Conservation (phyloP, 257 asterid species). For the Datura wrightii region DNA sequence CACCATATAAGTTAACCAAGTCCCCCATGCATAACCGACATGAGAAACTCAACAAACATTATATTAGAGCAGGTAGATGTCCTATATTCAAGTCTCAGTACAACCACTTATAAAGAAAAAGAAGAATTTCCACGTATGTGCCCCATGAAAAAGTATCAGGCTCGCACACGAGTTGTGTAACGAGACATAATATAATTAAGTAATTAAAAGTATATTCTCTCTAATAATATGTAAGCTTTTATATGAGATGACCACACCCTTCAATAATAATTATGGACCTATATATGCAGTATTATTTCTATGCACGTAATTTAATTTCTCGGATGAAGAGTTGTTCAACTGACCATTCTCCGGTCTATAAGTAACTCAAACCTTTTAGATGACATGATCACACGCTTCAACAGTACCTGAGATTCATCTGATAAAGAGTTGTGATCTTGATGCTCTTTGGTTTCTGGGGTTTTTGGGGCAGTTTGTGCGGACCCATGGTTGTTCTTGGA, state of each 20-base stretch:
- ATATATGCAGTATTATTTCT: not conserved
- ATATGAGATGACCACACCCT: not conserved
- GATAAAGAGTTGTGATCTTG: slow-evolving; percentile 36
- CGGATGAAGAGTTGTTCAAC: not conserved
- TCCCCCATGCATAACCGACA: too few relatives aligned
- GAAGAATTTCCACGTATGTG: not conserved
- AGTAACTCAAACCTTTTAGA: not conserved
- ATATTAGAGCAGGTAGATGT: not conserved
- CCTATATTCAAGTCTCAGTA: not conserved
- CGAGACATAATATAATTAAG: too few relatives aligned
- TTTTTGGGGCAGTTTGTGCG: slow-evolving; percentile 19
- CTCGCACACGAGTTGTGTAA: not conserved
- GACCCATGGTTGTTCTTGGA: slow-evolving; percentile 30
- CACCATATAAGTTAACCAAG: too few relatives aligned
- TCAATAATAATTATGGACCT: not conserved
- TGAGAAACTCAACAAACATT: too few relatives aligned
- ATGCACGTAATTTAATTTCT: not conserved
- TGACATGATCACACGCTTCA: not conserved
- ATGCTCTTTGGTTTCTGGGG: slow-evolving; percentile 33
- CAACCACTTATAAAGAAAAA: not conserved
- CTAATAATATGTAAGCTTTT: too few relatives aligned
- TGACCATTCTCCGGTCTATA: not conserved
- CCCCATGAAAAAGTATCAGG: too few relatives aligned
- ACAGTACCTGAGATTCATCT: slow-evolving; percentile 49
- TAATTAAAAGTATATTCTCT: too few relatives aligned